phyloP scores from a whole-genome alignment of 345 rosid species.

The Clarkia xantiana region DNA sequence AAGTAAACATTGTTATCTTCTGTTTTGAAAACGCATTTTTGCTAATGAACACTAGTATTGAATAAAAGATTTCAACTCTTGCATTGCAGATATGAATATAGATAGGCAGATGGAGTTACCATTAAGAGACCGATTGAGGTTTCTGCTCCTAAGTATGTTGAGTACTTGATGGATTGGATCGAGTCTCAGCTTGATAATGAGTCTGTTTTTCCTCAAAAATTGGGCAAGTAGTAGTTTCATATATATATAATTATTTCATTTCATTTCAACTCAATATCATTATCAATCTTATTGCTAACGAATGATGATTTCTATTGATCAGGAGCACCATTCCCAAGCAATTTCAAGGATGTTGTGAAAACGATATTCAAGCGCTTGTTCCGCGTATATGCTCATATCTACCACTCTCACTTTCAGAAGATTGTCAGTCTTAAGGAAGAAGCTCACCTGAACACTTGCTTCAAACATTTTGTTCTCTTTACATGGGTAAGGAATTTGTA shows the following conservation, averaged over 20 bases:
- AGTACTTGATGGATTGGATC: conserved; percentile 67
- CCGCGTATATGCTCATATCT: conserved; percentile 59
- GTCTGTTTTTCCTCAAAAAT: conserved; percentile 43
- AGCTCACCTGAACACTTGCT: conserved; percentile 72
- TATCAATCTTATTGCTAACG: too few relatives aligned
- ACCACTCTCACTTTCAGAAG: conserved; percentile 61
- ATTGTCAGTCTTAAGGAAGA: conserved; percentile 57
- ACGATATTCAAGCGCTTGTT: conserved; percentile 52
- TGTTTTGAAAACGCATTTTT: not conserved
- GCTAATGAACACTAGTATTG: too few relatives aligned
- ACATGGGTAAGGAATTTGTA: conserved; percentile 31
- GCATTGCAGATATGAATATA: conserved; percentile 42
- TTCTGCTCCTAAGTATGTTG: conserved; percentile 64
- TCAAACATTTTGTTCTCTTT: conserved; percentile 53
- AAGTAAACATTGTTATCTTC: conserved; percentile 19
- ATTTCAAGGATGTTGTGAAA: conserved; percentile 45
- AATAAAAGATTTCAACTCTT: too few relatives aligned
- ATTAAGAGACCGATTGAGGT: conserved; percentile 62
- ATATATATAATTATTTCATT: too few relatives aligned
- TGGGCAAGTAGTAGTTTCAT: conserved; percentile 19
- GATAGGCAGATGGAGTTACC: conserved; percentile 65
- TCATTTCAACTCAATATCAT: too few relatives aligned
- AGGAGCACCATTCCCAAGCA: conserved; percentile 50
- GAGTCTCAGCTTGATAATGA: conserved; percentile 55
- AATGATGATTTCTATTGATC: not conserved